Conservation (phyloP, 768 basidiomycete species). For the Exidia glandulosa region DNA sequence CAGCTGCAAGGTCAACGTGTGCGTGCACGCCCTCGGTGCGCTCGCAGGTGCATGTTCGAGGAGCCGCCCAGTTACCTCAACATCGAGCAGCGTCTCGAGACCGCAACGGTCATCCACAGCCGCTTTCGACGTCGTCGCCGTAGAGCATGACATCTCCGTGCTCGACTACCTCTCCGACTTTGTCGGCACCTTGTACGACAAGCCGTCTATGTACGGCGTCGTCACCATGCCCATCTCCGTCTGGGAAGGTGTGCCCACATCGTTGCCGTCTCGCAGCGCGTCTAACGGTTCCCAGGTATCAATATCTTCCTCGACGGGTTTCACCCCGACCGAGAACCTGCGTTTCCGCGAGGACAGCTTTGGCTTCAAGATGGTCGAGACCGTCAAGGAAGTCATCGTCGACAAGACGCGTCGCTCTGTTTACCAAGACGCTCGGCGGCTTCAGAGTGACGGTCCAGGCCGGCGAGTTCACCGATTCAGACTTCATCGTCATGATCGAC, state of each 20-base stretch:
- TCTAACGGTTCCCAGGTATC: slow-evolving; percentile 52
- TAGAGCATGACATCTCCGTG: slow-evolving; percentile 97
- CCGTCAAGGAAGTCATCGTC: slow-evolving; percentile 76
- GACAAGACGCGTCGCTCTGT: slow-evolving; percentile 84
- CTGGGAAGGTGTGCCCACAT: slow-evolving; percentile 83
- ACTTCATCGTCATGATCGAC: slow-evolving; percentile 98
- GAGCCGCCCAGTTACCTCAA: slow-evolving; percentile 98
- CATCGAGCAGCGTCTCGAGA: slow-evolving; percentile 87
- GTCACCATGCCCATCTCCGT: slow-evolving; percentile 99
- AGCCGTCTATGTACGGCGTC: slow-evolving; percentile 94
- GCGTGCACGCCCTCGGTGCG: slow-evolving; percentile 20
- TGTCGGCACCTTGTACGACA: slow-evolving; percentile 95
- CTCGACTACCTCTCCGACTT: slow-evolving; percentile 98
- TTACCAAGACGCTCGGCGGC: slow-evolving; percentile 90
- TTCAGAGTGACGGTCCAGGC: slow-evolving; percentile 92
- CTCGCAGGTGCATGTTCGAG: slow-evolving; percentile 88
- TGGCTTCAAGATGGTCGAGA: slow-evolving; percentile 96
- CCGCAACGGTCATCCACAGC: slow-evolving; percentile 83
- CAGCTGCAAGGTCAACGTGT: slow-evolving; percentile 93
- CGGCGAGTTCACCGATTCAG: slow-evolving; percentile 92
- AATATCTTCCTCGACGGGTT: slow-evolving; percentile 99
- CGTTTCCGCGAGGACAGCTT: slow-evolving; percentile 95
- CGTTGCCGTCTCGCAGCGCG: background rate
- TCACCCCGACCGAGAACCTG: slow-evolving; percentile 95
- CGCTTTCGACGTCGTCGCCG: slow-evolving; percentile 87